Evolutionary conservation across 2,329 filamentous ascomycete genomes (phyloP), one percentile per base, ranked within the genome.

Genomic region (Alternaria incomplexa): DNA sequence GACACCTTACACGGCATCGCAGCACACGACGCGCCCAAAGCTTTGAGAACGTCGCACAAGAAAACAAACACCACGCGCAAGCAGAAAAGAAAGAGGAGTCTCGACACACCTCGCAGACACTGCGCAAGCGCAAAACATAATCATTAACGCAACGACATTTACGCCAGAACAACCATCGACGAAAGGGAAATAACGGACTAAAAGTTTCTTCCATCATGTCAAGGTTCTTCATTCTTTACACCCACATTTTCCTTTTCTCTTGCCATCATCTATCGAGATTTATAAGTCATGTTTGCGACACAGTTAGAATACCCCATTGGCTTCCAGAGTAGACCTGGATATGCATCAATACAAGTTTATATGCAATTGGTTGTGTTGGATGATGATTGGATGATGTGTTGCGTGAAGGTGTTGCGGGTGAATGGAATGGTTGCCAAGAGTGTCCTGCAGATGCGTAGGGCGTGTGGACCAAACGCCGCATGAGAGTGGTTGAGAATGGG

Each of bases 81-180:
- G 45, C 9, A 22, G 36, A 22, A n/a, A 30, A 17, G 30, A 36
- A n/a, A 20, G n/a, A 50, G 30, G n/a, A 17, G 5, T 30, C 48
- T 13, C 22, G 15, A 26, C 36, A 5, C 12, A 36, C 25, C 22
- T 3, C 22, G 32, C 30, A 23, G 7, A 43, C 25, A 28, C 32
- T n/a, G 9, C 43, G 40, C 43, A 15, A 20, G 43, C 11, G 44
- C 12, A 56, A 47, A 28, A 56, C 11, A 12, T 15, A 32, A 46
- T 30, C 46, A 48, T 44, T 36, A 56, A 51, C 58, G 58, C 45
- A 50, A 61, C 58, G 58, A 61, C 53, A 61, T 57, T 61, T 51
- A 61, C 58, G 58, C 52, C 58, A 56, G 30, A 61, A 61, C 43
- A 48, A 61, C 36, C 17, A 59, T 53, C 40, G 26, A 59, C 48